phyloP scores from a whole-genome alignment of 2,329 filamentous ascomycete genomes.

The Pyrenophora graminea region DNA sequence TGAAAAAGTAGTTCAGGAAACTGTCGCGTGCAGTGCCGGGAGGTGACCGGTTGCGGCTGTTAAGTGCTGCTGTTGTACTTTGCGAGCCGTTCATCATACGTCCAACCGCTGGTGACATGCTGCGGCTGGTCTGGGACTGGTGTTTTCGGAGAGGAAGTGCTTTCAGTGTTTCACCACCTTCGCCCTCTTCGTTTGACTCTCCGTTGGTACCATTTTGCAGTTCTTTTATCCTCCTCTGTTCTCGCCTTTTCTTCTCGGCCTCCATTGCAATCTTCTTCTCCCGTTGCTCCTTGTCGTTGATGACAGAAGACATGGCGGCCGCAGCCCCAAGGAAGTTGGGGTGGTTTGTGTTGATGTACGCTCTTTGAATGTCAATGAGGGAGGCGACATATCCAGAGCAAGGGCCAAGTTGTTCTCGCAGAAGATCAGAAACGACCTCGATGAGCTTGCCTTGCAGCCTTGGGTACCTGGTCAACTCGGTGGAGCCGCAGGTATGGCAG shows the following conservation, averaged over 20 bases:
- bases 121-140: slow-evolving; percentile 66
- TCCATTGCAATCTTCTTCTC: slow-evolving; percentile 80
- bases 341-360: slow-evolving; percentile 99
- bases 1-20: slow-evolving; percentile 98
- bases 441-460: slow-evolving; percentile 95
- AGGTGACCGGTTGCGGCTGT: slow-evolving; percentile 65
- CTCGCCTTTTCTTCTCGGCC: slow-evolving; percentile 84
- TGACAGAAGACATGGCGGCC: slow-evolving; percentile 95
- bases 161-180: slow-evolving; percentile 60
- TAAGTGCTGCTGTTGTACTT: slow-evolving; percentile 66
- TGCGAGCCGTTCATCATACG: slow-evolving; percentile 63
- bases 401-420: slow-evolving; percentile 89
- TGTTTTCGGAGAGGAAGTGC: slow-evolving; percentile 65
- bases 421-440: slow-evolving; percentile 93
- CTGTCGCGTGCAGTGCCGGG: slow-evolving; percentile 74
- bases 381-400: slow-evolving; percentile 92
- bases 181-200: slow-evolving; percentile 69
- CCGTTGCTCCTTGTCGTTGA: slow-evolving; percentile 90
- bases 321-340: slow-evolving; percentile 97
- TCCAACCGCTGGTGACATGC: slow-evolving; percentile 79
- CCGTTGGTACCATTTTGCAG: slow-evolving; percentile 61
- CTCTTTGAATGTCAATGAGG: slow-evolving; percentile 93
- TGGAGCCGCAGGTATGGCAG: slow-evolving; percentile 96
- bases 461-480: slow-evolving; percentile 88
- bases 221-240: slow-evolving; percentile 82